Percentiles rank a stretch among this genome's conserved stretches.
These are phyloP conservation scores for Monosporascus sp. DNA, from an alignment of 2,329 filamentous ascomycete genomes.

Conservation along the genomic window DNA sequence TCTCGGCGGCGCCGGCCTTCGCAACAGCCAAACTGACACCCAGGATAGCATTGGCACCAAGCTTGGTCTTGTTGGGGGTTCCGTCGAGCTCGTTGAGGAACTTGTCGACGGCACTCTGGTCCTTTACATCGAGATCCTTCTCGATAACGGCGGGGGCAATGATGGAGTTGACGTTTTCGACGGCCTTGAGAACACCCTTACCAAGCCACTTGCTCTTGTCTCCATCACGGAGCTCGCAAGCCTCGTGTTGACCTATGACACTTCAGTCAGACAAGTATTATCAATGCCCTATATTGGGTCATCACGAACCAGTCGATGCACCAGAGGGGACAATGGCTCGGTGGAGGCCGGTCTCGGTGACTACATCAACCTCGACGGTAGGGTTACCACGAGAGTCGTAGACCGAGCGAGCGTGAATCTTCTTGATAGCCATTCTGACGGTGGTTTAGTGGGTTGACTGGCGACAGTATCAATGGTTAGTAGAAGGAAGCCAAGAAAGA, in stretches of 20 bases:
- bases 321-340: conserved; percentile 96
- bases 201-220: conserved; percentile 82
- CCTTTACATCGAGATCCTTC: conserved; percentile 77
- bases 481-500: conserved; percentile 1
- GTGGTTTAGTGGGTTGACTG: background rate
- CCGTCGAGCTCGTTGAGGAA: conserved; percentile 84
- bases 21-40: conserved; percentile 80
- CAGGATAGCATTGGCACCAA: conserved; percentile 84
- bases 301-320: conserved; percentile 77
- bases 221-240: conserved; percentile 83
- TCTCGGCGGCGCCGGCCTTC: conserved; percentile 85
- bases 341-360: conserved; percentile 94
- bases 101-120: conserved; percentile 76
- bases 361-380: conserved; percentile 95
- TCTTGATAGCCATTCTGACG: conserved; percentile 78
- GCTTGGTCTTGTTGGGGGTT: conserved; percentile 79
- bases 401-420: conserved; percentile 88
- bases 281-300: conserved; percentile 6
- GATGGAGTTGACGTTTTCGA: conserved; percentile 76
- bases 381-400: conserved; percentile 99
- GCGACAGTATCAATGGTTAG: background rate
- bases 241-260: conserved; percentile 73
- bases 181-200: conserved; percentile 83
- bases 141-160: conserved; percentile 80
- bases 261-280: conserved; percentile 12